Conservation (phyloP, 1,284 basidiomycete species). For the Cryptococcus deneoformans region DNA sequence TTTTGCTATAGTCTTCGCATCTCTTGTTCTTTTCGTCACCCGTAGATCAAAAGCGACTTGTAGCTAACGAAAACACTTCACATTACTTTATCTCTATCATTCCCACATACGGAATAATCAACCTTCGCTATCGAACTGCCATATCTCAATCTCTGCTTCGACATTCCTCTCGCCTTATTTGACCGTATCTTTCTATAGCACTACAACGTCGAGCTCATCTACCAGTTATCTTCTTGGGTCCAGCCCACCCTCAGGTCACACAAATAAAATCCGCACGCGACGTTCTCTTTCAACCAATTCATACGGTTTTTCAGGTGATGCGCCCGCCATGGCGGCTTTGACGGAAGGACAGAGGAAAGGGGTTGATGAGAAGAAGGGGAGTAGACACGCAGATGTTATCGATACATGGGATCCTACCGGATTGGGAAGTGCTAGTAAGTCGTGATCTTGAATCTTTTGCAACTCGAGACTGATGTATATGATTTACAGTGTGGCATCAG, state of each 20-base stretch:
- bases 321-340: constrained; percentile 16
- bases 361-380: constrained; percentile 35
- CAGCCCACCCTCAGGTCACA: constrained; percentile 8
- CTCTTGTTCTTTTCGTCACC: too few species aligned
- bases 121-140: neutral
- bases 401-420: constrained; percentile 51
- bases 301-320: constrained; percentile 17
- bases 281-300: constrained; percentile 38
- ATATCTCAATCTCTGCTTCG: neutral
- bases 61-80: too few species aligned
- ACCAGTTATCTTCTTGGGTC: constrained; percentile 20
- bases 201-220: constrained; percentile 21
- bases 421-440: constrained; percentile 46
- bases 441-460: neutral
- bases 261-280: constrained; percentile 14
- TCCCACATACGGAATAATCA: neutral
- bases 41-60: too few species aligned
- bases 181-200: constrained; percentile 16
- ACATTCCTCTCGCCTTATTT: constrained; percentile 5
- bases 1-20: too few species aligned
- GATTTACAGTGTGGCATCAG: constrained; percentile 46
- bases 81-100: neutral
- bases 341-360: constrained; percentile 35
- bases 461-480: neutral
- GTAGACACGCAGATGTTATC: constrained; percentile 48